These are phyloP conservation scores for Yarrowia sp. DNA, from an alignment of 805 yeast genomes.

Conservation along the genomic window DNA sequence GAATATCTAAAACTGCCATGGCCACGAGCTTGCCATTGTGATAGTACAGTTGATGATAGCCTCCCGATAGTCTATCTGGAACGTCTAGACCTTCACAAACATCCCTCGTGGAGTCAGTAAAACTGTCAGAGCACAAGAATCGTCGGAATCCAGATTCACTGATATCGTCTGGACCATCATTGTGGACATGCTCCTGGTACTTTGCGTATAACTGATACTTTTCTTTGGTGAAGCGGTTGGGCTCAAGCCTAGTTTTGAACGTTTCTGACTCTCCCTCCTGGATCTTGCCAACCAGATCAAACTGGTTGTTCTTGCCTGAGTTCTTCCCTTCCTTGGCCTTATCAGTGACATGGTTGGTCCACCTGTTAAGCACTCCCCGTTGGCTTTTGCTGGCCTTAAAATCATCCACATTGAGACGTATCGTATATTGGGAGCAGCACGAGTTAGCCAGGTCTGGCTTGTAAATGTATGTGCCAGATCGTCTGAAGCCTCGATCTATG, in stretches of 20 bases:
- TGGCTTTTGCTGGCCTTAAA: slow-evolving; percentile 61
- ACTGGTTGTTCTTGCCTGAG: slow-evolving; percentile 30
- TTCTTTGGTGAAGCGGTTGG: slow-evolving; percentile 50
- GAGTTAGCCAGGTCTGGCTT: slow-evolving; percentile 64
- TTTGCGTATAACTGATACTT: slow-evolving; percentile 52
- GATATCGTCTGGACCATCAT: slow-evolving; percentile 48
- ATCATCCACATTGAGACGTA: slow-evolving; percentile 52
- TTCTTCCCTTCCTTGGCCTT: slow-evolving; percentile 27
- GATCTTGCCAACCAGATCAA: slow-evolving; percentile 40
- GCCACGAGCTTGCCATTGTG: slow-evolving; percentile 62
- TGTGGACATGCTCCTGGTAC: slow-evolving; percentile 70
- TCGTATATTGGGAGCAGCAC: slow-evolving; percentile 79
- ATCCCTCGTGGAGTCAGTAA: background rate
- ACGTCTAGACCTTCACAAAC: background rate
- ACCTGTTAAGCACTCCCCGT: slow-evolving; percentile 60
- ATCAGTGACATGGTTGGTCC: slow-evolving; percentile 37
- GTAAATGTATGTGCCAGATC: slow-evolving; percentile 70
- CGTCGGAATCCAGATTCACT: slow-evolving; percentile 50
- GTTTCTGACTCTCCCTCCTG: slow-evolving; percentile 40
- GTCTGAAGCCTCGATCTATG: slow-evolving; percentile 60
- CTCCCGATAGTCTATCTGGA: slow-evolving; percentile 44
- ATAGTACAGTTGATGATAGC: slow-evolving; percentile 77
- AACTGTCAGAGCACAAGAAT: slow-evolving; percentile 57
- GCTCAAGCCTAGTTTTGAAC: slow-evolving; percentile 43
- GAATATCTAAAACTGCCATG: slow-evolving; percentile 68